Percentiles rank a stretch among this genome's conserved stretches.
Conservation (phyloP, 2,329 filamentous ascomycete genomes). For the Massarina eburnea region DNA sequence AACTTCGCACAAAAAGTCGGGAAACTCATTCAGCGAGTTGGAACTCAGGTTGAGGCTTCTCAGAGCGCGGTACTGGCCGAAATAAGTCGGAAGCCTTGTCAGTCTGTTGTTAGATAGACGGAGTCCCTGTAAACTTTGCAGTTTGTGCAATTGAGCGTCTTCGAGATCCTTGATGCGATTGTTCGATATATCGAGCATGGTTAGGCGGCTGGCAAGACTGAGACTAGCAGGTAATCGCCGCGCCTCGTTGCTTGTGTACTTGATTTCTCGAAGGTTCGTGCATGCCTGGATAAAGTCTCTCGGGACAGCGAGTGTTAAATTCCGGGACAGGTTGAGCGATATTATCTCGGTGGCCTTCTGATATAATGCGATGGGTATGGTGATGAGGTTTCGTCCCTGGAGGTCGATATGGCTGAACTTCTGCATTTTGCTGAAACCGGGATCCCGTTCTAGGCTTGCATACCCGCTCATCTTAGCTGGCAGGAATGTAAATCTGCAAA, state of each 20-base stretch:
- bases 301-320: slow-evolving; percentile 87
- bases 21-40: slow-evolving; percentile 85
- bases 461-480: slow-evolving; percentile 84
- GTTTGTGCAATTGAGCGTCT: slow-evolving; percentile 74
- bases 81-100: slow-evolving; percentile 75
- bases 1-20: slow-evolving; percentile 79
- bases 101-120: slow-evolving; percentile 94
- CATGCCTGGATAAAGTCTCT: slow-evolving; percentile 96
- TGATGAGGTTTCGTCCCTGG: slow-evolving; percentile 84
- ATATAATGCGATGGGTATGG: slow-evolving; percentile 92
- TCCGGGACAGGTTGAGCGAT: slow-evolving; percentile 89
- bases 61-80: slow-evolving; percentile 75
- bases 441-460: slow-evolving; percentile 70
- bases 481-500: slow-evolving; percentile 93
- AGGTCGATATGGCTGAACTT: slow-evolving; percentile 96
- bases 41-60: slow-evolving; percentile 90
- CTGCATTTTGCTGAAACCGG: slow-evolving; percentile 77
- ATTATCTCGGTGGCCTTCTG: slow-evolving; percentile 91
- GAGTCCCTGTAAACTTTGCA: slow-evolving; percentile 79
- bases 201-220: slow-evolving; percentile 76
- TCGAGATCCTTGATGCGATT: slow-evolving; percentile 88
- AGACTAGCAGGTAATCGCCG: slow-evolving; percentile 82
- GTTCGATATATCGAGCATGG: slow-evolving; percentile 91
- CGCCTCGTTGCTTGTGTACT: slow-evolving; percentile 92
- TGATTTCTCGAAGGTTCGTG: slow-evolving; percentile 88